phyloP scores from a whole-genome alignment of 2,329 filamentous ascomycete genomes.

The Pseudogymnoascus sp. region DNA sequence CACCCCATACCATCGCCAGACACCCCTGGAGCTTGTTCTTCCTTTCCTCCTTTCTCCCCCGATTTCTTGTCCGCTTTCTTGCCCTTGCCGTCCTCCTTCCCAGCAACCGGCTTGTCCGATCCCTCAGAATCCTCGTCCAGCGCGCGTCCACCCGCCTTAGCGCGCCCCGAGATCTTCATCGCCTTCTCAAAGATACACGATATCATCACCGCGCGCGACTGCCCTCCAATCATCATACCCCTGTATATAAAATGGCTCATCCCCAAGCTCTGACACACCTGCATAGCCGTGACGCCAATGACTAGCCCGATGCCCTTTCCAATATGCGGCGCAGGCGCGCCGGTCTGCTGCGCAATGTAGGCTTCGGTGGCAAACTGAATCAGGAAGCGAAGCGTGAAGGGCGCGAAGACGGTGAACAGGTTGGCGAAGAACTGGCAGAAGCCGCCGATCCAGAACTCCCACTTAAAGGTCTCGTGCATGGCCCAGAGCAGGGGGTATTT shows the following conservation, averaged over 20 bases:
- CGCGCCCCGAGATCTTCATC: slow-evolving; percentile 79
- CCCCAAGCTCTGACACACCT: slow-evolving; percentile 69
- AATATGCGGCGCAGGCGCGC: slow-evolving; percentile 54
- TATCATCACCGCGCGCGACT: slow-evolving; percentile 73
- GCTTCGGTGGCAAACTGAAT: slow-evolving; percentile 79
- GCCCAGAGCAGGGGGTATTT: slow-evolving; percentile 71
- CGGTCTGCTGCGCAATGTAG: slow-evolving; percentile 52
- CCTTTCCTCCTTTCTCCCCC: slow-evolving; percentile 28
- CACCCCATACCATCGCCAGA: slow-evolving; percentile 70
- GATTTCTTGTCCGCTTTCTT: slow-evolving; percentile 35
- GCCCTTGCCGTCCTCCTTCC: slow-evolving; percentile 33
- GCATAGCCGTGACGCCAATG: slow-evolving; percentile 77
- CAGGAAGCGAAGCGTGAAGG: slow-evolving; percentile 76
- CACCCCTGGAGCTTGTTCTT: slow-evolving; percentile 39
- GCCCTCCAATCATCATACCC: slow-evolving; percentile 85
- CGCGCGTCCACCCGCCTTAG: slow-evolving; percentile 68
- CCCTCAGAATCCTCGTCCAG: slow-evolving; percentile 29
- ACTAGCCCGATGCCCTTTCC: slow-evolving; percentile 73
- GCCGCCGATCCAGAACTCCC: slow-evolving; percentile 81
- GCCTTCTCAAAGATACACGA: slow-evolving; percentile 86
- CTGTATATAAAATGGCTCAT: slow-evolving; percentile 89
- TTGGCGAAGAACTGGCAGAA: slow-evolving; percentile 64
- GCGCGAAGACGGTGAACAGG: slow-evolving; percentile 71
- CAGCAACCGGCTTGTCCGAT: slow-evolving; percentile 37
- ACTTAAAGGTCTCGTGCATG: slow-evolving; percentile 76